Percentiles rank a stretch among this genome's conserved stretches.
These are phyloP conservation scores for Claviceps paspali DNA, from an alignment of 2,329 filamentous ascomycete genomes.

Conservation along the genomic window DNA sequence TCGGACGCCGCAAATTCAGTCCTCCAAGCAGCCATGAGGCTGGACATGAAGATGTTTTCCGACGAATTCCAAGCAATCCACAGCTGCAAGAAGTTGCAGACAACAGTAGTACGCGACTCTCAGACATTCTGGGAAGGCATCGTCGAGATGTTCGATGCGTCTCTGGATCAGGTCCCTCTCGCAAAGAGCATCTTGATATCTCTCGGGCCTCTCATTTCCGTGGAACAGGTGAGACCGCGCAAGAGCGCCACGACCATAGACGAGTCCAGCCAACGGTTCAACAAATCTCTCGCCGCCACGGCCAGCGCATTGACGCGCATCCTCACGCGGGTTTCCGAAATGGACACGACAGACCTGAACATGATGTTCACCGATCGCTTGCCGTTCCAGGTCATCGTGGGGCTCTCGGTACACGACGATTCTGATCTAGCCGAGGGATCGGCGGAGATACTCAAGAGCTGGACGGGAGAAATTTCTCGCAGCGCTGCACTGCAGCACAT, in stretches of 20 bases:
- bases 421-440: constrained; percentile 65
- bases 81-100: constrained; percentile 43
- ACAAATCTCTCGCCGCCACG: constrained; percentile 46
- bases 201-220: constrained; percentile 51
- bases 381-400: constrained; percentile 60
- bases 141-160: constrained; percentile 61
- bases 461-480: constrained; percentile 50
- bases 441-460: constrained; percentile 66
- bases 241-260: constrained; percentile 28
- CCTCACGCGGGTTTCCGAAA: constrained; percentile 65
- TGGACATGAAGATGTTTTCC: constrained; percentile 28
- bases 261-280: constrained; percentile 49
- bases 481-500: constrained; percentile 23
- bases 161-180: constrained; percentile 56
- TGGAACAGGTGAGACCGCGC: constrained; percentile 55
- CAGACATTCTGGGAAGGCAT: constrained; percentile 22
- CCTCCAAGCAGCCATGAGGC: constrained; percentile 38
- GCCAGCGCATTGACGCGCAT: constrained; percentile 52
- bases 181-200: constrained; percentile 60
- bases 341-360: constrained; percentile 52
- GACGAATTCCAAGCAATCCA: constrained; percentile 42
- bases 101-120: constrained; percentile 54
- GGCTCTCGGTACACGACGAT: constrained; percentile 68
- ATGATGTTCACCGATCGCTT: constrained; percentile 52
- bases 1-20: constrained; percentile 28